Conservation (phyloP, 2,329 filamentous ascomycete genomes). For the Rhynchosporium agropyri region DNA sequence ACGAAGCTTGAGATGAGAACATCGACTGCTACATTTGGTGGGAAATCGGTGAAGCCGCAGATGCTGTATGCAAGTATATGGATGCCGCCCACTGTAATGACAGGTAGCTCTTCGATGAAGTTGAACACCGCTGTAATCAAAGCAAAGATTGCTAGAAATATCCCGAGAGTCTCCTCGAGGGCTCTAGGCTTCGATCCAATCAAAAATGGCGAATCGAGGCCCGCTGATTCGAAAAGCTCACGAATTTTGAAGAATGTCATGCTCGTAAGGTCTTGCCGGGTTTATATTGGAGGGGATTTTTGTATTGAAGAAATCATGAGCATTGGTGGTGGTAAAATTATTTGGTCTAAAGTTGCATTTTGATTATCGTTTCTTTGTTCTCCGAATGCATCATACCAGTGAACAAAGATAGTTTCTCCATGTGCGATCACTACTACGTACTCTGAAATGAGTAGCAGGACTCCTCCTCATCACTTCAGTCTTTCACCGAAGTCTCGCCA, state of each 20-base stretch:
- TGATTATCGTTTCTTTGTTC: not conserved
- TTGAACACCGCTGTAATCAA: not conserved
- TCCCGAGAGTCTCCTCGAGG: not conserved
- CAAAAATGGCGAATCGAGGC: not conserved
- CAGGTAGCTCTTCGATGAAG: not conserved
- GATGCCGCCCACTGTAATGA: not conserved
- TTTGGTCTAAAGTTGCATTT: not conserved
- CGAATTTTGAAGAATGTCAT: not conserved
- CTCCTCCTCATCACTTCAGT: no score
- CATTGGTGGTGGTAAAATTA: not conserved
- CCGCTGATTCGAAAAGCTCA: not conserved
- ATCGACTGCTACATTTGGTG: not conserved
- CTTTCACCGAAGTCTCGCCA: not conserved
- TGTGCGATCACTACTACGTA: not conserved
- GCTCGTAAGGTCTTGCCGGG: no score
- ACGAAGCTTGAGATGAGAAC: not conserved
- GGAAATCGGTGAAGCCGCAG: conserved; percentile 1
- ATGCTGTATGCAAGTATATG: not conserved
- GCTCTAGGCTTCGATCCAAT: not conserved
- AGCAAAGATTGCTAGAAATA: not conserved
- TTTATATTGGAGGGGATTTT: not conserved
- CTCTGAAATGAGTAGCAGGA: no score
- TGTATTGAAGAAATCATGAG: not conserved
- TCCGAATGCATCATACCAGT: not conserved
- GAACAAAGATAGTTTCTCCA: not conserved